Evolutionary conservation across 768 basidiomycete species (phyloP).

Genomic region (Boletus eberwhitei): DNA sequence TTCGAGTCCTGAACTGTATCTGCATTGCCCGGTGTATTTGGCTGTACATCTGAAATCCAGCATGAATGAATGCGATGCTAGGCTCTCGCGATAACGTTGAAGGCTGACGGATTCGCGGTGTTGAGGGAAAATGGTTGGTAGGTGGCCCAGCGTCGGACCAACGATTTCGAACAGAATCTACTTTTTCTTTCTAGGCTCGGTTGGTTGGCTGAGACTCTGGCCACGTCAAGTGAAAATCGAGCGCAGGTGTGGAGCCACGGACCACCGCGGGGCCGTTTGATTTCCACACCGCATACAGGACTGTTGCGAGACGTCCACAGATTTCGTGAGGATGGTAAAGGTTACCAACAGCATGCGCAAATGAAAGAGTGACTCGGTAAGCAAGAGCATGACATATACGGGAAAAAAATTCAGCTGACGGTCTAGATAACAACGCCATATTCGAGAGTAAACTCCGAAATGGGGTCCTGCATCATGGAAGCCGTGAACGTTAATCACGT

Average conservation of each 20-base stretch:
- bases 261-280: constrained; percentile 47
- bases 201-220: constrained; percentile 18
- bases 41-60: neutral
- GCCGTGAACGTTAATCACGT: constrained; percentile 38
- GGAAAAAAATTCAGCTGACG: constrained; percentile 31
- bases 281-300: constrained; percentile 51
- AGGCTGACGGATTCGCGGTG: neutral
- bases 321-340: neutral
- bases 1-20: neutral
- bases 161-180: constrained; percentile 15
- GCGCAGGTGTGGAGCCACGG: constrained; percentile 54
- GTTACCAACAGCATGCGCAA: constrained; percentile 49
- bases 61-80: constrained; percentile 4
- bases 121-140: neutral
- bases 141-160: constrained; percentile 45
- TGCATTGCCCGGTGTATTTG: neutral
- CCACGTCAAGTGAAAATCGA: constrained; percentile 43
- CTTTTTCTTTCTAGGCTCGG: constrained; percentile 2
- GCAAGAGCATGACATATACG: constrained; percentile 23
- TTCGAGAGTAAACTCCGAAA: neutral
- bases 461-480: constrained; percentile 25
- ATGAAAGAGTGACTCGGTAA: constrained; percentile 16
- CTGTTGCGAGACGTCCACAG: constrained; percentile 31
- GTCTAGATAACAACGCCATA: constrained; percentile 48
- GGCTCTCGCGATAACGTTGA: constrained; percentile 2